Percentiles rank a stretch among this genome's conserved stretches.
Conservation (phyloP, 805 yeast genomes). For the Hanseniaspora pseudoguilliermondii region DNA sequence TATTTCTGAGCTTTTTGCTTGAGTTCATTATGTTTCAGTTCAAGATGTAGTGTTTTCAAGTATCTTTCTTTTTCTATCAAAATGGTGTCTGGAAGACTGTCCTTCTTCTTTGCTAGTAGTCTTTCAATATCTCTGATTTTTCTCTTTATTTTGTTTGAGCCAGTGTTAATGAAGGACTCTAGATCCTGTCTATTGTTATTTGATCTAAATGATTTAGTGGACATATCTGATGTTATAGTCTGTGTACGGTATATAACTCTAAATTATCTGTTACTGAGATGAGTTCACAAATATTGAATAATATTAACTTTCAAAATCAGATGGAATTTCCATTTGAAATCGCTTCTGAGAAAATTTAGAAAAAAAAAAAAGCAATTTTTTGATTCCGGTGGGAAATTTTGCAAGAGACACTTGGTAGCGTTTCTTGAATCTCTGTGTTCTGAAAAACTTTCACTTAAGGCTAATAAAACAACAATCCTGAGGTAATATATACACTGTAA, state of each 20-base stretch:
- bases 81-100: constrained; percentile 49
- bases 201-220: constrained; percentile 12
- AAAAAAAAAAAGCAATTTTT: constrained; percentile 1
- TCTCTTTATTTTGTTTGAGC: constrained; percentile 53
- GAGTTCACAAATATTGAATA: not conserved
- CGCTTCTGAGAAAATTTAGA: not conserved
- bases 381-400: too few relatives aligned
- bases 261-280: not conserved
- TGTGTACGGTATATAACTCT: not conserved
- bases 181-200: constrained; percentile 25
- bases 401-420: not conserved
- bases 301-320: not conserved
- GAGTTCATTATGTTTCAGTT: constrained; percentile 38
- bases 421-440: too few relatives aligned
- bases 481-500: too few relatives aligned
- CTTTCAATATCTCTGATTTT: constrained; percentile 80
- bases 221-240: not conserved
- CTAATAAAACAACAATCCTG: too few relatives aligned
- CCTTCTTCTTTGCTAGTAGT: constrained; percentile 41
- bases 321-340: too few relatives aligned
- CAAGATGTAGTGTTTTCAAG: constrained; percentile 47
- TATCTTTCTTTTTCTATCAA: constrained; percentile 65
- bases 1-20: constrained; percentile 36
- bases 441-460: too few relatives aligned
- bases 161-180: constrained; percentile 28